Evolutionary conservation across 192 early-diverging fungal genomes (phyloP).

Genomic region (Coemansia sp.): DNA sequence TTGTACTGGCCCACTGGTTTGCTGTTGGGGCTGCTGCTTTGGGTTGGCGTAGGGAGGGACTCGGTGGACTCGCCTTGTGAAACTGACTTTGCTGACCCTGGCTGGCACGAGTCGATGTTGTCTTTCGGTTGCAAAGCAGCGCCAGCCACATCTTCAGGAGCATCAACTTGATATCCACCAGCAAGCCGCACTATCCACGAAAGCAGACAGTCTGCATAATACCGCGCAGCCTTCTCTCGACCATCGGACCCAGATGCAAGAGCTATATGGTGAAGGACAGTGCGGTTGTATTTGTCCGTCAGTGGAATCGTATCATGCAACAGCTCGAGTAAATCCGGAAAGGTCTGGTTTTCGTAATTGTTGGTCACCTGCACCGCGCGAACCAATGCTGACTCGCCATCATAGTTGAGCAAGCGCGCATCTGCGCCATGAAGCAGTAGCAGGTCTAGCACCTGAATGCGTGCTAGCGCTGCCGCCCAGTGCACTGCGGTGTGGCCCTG

Average conservation of each 20-base stretch:
- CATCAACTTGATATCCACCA: slow-evolving; percentile 50
- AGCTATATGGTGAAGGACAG: slow-evolving; percentile 90
- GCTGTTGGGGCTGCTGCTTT: slow-evolving; percentile 33
- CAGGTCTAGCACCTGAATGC: slow-evolving; percentile 70
- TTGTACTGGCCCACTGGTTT: neutral
- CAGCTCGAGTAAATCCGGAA: slow-evolving; percentile 68
- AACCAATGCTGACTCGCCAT: slow-evolving; percentile 86
- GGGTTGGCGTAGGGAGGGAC: slow-evolving; percentile 31
- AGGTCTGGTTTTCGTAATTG: slow-evolving; percentile 80
- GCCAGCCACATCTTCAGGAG: slow-evolving; percentile 4
- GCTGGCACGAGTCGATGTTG: neutral
- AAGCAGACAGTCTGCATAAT: slow-evolving; percentile 89
- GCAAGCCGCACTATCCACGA: slow-evolving; percentile 60
- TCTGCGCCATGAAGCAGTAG: slow-evolving; percentile 78
- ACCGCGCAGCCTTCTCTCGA: slow-evolving; percentile 69
- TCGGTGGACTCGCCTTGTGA: neutral
- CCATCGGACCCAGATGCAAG: slow-evolving; percentile 67
- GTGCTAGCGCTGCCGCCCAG: slow-evolving; percentile 90
- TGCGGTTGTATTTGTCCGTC: slow-evolving; percentile 77
- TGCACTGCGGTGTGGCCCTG: slow-evolving; percentile 93
- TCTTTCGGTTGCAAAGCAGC: neutral
- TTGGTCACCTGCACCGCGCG: slow-evolving; percentile 84
- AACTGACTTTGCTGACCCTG: slow-evolving; percentile 1
- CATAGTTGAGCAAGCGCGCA: slow-evolving; percentile 66
- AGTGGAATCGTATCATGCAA: slow-evolving; percentile 73